Conservation (phyloP, 495 filamentous ascomycete genomes). For the Xylaria flabelliformis region DNA sequence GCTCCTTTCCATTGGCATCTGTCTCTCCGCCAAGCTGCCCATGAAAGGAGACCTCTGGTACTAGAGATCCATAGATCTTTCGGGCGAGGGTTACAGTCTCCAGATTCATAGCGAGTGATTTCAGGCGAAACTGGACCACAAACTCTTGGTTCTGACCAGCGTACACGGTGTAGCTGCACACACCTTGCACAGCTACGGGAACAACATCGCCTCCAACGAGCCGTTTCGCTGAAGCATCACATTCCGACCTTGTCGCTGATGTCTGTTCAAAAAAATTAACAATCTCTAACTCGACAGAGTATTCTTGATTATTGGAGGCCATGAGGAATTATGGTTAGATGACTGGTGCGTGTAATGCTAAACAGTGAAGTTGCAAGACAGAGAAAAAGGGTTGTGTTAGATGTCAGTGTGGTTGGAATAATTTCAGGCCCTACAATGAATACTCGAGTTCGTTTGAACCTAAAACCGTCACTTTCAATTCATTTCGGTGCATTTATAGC, state of each 20-base stretch:
- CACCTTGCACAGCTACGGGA: constrained; percentile 49
- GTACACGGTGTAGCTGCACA: constrained; percentile 53
- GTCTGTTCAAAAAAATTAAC: constrained; percentile 47
- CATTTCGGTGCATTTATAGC: no score
- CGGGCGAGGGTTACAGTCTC: constrained; percentile 40
- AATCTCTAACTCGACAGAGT: constrained; percentile 48
- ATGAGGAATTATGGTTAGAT: constrained; percentile 5
- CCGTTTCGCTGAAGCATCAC: constrained; percentile 42
- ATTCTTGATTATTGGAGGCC: constrained; percentile 33
- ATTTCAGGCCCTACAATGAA: no score
- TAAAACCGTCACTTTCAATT: no score
- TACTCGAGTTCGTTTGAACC: no score
- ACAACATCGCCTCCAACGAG: constrained; percentile 42
- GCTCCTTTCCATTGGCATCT: constrained; percentile 36
- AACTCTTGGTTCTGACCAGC: constrained; percentile 47
- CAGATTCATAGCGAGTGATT: constrained; percentile 41
- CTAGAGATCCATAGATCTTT: constrained; percentile 44
- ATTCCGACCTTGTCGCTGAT: constrained; percentile 45
- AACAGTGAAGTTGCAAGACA: no score
- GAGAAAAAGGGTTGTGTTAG: no score
- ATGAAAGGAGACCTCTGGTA: constrained; percentile 42
- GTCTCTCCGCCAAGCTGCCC: constrained; percentile 45
- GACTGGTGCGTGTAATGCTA: no score
- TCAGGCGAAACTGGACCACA: constrained; percentile 52
- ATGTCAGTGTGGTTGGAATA: no score